Conservation (phyloP, 352 stramenopile species). For the Phytopythium sindhum region DNA sequence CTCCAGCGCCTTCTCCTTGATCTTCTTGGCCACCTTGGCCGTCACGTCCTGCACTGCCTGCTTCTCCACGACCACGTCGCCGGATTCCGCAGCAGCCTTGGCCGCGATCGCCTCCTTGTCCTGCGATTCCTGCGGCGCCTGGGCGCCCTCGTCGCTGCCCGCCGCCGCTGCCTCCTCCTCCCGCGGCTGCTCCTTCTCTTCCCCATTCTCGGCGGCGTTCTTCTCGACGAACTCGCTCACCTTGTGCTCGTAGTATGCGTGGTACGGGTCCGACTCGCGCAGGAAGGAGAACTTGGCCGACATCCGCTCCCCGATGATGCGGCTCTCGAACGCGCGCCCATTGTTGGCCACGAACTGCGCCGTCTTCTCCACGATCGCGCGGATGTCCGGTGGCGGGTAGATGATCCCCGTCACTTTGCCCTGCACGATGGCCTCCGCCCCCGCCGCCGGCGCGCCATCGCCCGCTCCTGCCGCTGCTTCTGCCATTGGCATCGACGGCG, state of each 20-base stretch:
- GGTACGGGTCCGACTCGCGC: conserved; percentile 92
- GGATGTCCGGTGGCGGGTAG: conserved; percentile 96
- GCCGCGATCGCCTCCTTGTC: conserved; percentile 23
- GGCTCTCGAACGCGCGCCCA: conserved; percentile 96
- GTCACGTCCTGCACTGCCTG: conserved; percentile 81
- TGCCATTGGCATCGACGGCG: conserved; percentile 18
- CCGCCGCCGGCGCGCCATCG: conserved; percentile 4
- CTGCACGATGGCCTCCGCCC: conserved; percentile 41
- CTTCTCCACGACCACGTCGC: conserved; percentile 77
- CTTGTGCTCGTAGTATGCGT: conserved; percentile 98
- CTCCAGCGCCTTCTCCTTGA: conserved; percentile 84
- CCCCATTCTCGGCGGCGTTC: conserved; percentile 23
- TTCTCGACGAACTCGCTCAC: conserved; percentile 84
- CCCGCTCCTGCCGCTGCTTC: conserved; percentile 14
- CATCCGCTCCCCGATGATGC: conserved; percentile 95
- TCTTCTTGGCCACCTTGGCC: conserved; percentile 88
- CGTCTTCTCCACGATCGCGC: conserved; percentile 97
- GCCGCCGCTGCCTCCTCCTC: conserved; percentile 16
- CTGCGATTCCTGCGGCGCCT: not conserved
- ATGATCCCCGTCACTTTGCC: conserved; percentile 91
- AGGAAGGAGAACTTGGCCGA: conserved; percentile 98
- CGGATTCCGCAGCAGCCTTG: conserved; percentile 15
- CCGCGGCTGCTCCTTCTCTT: conserved; percentile 6
- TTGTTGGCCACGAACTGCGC: conserved; percentile 98
- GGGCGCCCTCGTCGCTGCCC: not conserved